A percentile compares a stretch with the other conserved stretches of the same genome.
Evolutionary conservation across 2,329 filamentous ascomycete genomes (phyloP).

Genomic region (Calonectria honghensis): DNA sequence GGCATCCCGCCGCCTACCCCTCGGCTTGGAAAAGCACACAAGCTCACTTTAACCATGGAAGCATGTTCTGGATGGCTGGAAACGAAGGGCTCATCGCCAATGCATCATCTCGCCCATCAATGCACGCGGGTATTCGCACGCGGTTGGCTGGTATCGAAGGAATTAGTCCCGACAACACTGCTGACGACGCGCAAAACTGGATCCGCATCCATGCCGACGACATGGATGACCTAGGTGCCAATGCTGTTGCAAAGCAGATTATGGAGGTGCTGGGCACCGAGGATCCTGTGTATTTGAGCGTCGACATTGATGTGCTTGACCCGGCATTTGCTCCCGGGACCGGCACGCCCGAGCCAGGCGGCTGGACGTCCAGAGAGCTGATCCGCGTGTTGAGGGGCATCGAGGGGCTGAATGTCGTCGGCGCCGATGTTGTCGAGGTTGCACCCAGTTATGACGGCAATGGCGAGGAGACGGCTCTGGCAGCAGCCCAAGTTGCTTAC

Average conservation of each 20-base stretch:
- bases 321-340: slow-evolving; percentile 78
- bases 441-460: slow-evolving; percentile 86
- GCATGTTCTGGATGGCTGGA: slow-evolving; percentile 89
- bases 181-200: slow-evolving; percentile 84
- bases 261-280: slow-evolving; percentile 79
- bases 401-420: slow-evolving; percentile 86
- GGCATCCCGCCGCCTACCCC: slow-evolving; percentile 85
- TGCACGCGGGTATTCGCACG: slow-evolving; percentile 87
- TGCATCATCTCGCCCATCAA: slow-evolving; percentile 72
- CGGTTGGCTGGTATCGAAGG: slow-evolving; percentile 75
- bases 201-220: slow-evolving; percentile 85
- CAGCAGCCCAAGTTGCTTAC: slow-evolving; percentile 86
- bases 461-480: slow-evolving; percentile 85
- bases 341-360: slow-evolving; percentile 88
- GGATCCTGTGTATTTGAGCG: slow-evolving; percentile 83
- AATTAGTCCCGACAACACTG: slow-evolving; percentile 78
- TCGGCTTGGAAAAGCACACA: slow-evolving; percentile 75
- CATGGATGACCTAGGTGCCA: slow-evolving; percentile 84
- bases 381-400: slow-evolving; percentile 86
- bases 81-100: slow-evolving; percentile 85
- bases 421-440: slow-evolving; percentile 90
- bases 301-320: slow-evolving; percentile 87
- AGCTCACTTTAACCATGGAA: slow-evolving; percentile 84
- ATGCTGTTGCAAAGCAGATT: slow-evolving; percentile 80
- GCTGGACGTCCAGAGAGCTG: slow-evolving; percentile 89